Evolutionary conservation across 805 yeast genomes (phyloP), one percentile per base, ranked within the genome.

Genomic region (Lachancea sp.): DNA sequence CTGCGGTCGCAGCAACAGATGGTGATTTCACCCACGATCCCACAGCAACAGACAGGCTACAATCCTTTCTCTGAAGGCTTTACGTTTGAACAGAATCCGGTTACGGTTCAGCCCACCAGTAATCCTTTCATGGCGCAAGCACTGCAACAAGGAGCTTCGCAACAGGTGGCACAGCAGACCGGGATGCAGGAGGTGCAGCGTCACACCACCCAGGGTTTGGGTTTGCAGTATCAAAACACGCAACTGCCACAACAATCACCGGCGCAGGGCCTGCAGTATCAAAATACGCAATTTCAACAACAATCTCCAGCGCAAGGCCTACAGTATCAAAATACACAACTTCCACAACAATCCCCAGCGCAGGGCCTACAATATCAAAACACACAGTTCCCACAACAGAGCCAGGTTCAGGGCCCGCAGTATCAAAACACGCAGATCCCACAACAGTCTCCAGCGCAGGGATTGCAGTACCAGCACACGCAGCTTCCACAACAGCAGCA

Each of bases 1-100:
- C 46, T 62, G 44, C 56, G 58, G 38, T 51, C 55, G 25, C 66
- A 58, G 40, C 64, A 62, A 35, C 47, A 55, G 17, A 37, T 58
- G 25, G 52, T 42, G 19, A 38, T 52, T 4, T 54, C 62, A 1
- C 60, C 62, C 17, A 41, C 63, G 3, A 50, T 55, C 13, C 64
- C 61, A 29, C 61, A 52, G 35, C 61, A 58, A 27, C 53, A 45
- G 27, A 42, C 55, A 26, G 49, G 55, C 19, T 54, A 62, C 40
- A 62, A 59, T 42, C 72, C 71, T 34, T 64, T 67, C 47, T 56
- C 53, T 42, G 42, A 44, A 33, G 38, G 36, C 8, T 42, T 49
- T 22, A 60, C 58, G n/a, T 55, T 56, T 31, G 57, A 56, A n/a
- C 63, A 53, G 50, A 16, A 11, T 11, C 58, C 55, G 30, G 47